Conservation (phyloP, 495 filamentous ascomycete species). For the Talaromyces stipitatus region DNA sequence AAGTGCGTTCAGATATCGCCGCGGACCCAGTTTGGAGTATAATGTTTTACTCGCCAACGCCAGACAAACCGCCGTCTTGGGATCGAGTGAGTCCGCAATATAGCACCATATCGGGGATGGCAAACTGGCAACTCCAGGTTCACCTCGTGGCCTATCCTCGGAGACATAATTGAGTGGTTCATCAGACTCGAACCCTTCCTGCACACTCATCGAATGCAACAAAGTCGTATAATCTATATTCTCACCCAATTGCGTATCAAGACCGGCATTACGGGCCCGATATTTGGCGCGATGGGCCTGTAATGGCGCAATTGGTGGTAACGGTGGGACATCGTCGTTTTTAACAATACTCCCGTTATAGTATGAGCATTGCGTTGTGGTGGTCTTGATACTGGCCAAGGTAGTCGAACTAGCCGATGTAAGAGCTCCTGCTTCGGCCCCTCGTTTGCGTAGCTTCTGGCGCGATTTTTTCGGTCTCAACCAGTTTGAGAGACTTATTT, state of each 20-base stretch:
- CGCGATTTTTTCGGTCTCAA: constrained; percentile 40
- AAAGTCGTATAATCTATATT: constrained; percentile 39
- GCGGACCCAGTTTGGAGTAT: constrained; percentile 28
- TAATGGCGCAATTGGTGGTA: constrained; percentile 25
- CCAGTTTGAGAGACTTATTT: constrained; percentile 26
- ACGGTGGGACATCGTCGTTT: constrained; percentile 22
- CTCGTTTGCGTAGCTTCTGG: constrained; percentile 36
- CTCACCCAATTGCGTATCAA: constrained; percentile 44
- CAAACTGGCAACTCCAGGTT: constrained; percentile 36
- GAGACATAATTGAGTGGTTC: constrained; percentile 8
- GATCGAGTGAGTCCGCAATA: constrained; percentile 32
- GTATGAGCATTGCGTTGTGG: constrained; percentile 1
- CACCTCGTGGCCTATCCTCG: constrained; percentile 27
- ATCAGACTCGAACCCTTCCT: constrained; percentile 22
- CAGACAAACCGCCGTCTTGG: constrained; percentile 38
- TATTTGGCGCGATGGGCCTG: constrained; percentile 35
- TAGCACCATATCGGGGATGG: constrained; percentile 34
- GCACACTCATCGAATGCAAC: constrained; percentile 36
- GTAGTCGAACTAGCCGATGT: constrained; percentile 17
- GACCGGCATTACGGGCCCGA: constrained; percentile 16
- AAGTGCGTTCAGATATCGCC: constrained; percentile 21
- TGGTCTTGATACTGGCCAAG: constrained; percentile 7
- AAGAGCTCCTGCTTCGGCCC: constrained; percentile 21
- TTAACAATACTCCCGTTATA: not conserved
- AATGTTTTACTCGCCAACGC: constrained; percentile 40